Evolutionary conservation across 208 protist genomes (phyloP).

Genomic region (Zelonia costaricensis): DNA sequence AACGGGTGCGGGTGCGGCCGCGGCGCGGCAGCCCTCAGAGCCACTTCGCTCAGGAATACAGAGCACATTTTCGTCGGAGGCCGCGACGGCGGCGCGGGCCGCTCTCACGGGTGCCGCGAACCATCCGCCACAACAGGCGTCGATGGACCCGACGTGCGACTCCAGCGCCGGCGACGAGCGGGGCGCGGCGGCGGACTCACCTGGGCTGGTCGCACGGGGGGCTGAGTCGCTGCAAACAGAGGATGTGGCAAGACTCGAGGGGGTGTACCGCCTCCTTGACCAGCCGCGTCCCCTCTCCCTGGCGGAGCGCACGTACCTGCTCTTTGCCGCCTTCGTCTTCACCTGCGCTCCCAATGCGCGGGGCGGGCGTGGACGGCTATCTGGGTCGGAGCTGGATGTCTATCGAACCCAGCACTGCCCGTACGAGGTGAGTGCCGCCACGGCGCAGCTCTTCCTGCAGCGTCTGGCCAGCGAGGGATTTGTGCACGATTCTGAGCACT

Average conservation of each 20-base stretch:
- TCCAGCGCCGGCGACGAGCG: neutral
- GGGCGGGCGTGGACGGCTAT: conserved; percentile 53
- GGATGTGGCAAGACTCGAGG: neutral
- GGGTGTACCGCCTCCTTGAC: neutral
- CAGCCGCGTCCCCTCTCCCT: neutral
- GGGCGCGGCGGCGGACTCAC: neutral
- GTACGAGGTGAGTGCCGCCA: conserved; percentile 42
- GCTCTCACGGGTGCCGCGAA: no score
- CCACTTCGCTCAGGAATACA: conserved; percentile 15
- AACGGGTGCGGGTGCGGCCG: neutral
- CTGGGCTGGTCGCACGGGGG: neutral
- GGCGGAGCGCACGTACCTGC: conserved; percentile 44
- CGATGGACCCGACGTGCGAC: no score
- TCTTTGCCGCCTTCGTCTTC: conserved; percentile 64
- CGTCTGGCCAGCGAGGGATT: conserved; percentile 36
- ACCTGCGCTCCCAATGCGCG: conserved; percentile 32
- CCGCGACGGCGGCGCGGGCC: neutral
- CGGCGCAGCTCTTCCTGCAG: conserved; percentile 28
- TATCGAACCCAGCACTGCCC: conserved; percentile 56
- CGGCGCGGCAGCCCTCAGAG: neutral
- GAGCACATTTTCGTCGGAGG: conserved; percentile 18
- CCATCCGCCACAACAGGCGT: no score
- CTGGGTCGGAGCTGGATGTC: conserved; percentile 38
- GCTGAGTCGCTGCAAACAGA: neutral
- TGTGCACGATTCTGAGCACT: conserved; percentile 1